phyloP scores from a whole-genome alignment of 495 filamentous ascomycete species.

The Neurospora sp. region DNA sequence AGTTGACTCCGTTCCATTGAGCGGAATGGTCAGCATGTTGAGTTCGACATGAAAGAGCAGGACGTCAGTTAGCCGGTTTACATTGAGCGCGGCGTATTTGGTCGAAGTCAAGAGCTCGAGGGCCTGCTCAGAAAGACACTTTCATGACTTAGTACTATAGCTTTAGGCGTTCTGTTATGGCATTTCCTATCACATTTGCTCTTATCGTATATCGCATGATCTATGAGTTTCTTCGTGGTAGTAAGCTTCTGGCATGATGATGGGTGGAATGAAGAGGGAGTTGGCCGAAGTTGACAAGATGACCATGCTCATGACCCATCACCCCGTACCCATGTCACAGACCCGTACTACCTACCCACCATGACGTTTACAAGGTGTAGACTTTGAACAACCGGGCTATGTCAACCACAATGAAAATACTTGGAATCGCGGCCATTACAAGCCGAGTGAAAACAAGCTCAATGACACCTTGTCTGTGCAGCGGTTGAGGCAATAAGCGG shows the following conservation, averaged over 20 bases:
- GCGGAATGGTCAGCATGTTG: not conserved
- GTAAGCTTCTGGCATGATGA: not conserved
- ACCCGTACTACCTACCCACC: not conserved
- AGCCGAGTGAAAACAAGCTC: not conserved
- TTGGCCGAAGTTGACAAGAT: not conserved
- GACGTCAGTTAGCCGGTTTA: not conserved
- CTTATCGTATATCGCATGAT: not conserved
- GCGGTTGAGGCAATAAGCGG: not conserved
- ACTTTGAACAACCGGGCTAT: not conserved
- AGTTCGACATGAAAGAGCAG: not conserved
- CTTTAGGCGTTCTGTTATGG: not conserved
- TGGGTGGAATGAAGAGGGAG: not conserved
- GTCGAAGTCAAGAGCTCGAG: not conserved
- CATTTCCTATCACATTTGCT: not conserved
- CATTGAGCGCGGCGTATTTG: not conserved
- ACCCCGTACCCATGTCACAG: not conserved
- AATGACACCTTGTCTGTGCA: not conserved
- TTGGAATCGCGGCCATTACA: not conserved
- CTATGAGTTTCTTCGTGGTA: not conserved
- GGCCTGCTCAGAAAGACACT: not conserved
- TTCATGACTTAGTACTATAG: not conserved
- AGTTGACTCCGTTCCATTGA: not conserved
- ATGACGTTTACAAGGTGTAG: not conserved
- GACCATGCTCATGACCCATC: not conserved
- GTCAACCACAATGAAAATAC: not conserved